Evolutionary conservation across 768 basidiomycete species (phyloP), one percentile per base, ranked within the genome.

Genomic region (Glaciozyma martinii): DNA sequence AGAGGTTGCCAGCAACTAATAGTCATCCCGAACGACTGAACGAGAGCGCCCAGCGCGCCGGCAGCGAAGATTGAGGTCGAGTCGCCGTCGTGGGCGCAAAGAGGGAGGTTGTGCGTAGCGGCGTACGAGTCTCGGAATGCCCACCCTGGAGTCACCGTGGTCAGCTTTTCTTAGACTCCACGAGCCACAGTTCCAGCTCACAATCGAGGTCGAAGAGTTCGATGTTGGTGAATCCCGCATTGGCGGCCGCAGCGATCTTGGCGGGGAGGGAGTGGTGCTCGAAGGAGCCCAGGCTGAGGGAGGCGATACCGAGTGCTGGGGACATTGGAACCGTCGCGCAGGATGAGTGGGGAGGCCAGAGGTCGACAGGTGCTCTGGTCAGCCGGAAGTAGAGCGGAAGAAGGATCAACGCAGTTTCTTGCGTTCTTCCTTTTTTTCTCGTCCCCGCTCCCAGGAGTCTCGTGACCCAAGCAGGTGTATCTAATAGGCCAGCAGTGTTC

Each of bases 1-100:
- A 78, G 70, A 19, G 78, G 78, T 65, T 79, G 78, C 42, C 77
- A 71, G 63, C 77, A 72, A 40, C 73, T 75, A 59, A 79, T 73
- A 19, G 62, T 58, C 60, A 79, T 59, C 30, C 66, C 62, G 49
- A 56, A 18, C 25, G 49, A n/a, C 40, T 57, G 25, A 25, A 63
- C 62, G 3, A 74, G 56, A 8, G 16, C 15, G 6, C 50, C 63
- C 29, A 75, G 55, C 15, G 71, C 75, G 21, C 54, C 53, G 2
- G 78, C 77, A 40, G 76, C 77, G n/a, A 37, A 54, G 29, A 37
- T n/a, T 27, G 72, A 64, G 29, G 68, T 53, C 10, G 60, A 29
- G 40, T 71, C 59, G 37, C 72, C 71, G 43, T 74, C 65, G 5
- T n/a, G 19, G 15, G 72, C 63, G 27, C 76, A 75, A 0, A 72